Evolutionary conservation across 148 eudicot species (phyloP), one percentile per base, ranked within the genome.

Genomic region (Amaranthus palmeri): DNA sequence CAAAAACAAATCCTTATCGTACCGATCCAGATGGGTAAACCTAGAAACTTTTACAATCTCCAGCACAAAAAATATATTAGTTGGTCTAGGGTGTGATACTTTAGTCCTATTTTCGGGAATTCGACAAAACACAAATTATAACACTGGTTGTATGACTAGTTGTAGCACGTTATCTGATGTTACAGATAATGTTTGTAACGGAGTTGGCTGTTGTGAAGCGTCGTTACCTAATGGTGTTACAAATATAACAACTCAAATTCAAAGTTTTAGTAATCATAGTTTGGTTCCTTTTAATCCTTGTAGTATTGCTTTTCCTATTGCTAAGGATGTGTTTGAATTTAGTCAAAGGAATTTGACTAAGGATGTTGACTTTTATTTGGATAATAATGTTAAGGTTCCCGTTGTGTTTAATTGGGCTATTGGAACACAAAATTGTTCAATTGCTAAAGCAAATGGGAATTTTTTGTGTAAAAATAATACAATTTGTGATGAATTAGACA

Each of bases 361-460:
- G 9, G 7, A 15, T 4, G 3, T 15, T 1, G 51, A 4, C 4
- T 63, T 57, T 36, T 72, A 62, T 49, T 3, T 7, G 10, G 41
- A 25, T 25, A 13, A 55, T 1, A 7, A 2, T 17, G n/a, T 45
- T 14, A 14, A 0, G 61, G 43, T 73, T 48, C 81, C 81, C 2
- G 60, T 63, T 0, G 77, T 73, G 1, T 73, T 40, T 15, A 54
- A 73, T 54, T 78, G 81, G 81, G 59, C 63, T 1, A 54, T 78
- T 60, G 81, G 81, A 40, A 14, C 12, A 3, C 10, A 50, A 1
- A 68, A 50, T 67, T 78, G 81, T 67, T 46, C n/a, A 25, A 2
- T 10, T 4, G 81, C 76, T 3, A 42, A 56, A 65, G 36, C 67
- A 12, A 3, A 73, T 6, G 70, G 70, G 25, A 54, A 0, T 44